Percentiles rank a stretch among this genome's conserved stretches.
These are phyloP conservation scores for Elsinoe batatas DNA, from an alignment of 2,329 filamentous ascomycete genomes.

Conservation along the genomic window DNA sequence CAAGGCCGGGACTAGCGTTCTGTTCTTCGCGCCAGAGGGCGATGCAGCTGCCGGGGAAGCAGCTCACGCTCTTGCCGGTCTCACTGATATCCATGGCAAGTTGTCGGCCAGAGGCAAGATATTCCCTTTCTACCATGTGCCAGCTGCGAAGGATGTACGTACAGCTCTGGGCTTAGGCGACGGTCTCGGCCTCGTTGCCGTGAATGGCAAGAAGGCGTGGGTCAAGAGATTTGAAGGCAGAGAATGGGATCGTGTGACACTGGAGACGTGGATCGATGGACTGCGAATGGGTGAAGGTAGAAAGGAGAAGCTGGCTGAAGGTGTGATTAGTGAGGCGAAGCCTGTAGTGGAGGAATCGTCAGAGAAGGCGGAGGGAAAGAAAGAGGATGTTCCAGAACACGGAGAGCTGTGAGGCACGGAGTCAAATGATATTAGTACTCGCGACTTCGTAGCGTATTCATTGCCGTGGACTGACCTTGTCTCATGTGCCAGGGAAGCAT, in stretches of 20 bases:
- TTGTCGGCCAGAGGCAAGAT: slow-evolving; percentile 57
- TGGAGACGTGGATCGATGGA: slow-evolving; percentile 84
- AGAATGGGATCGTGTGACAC: slow-evolving; percentile 43
- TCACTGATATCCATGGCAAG: slow-evolving; percentile 69
- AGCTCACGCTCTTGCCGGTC: slow-evolving; percentile 41
- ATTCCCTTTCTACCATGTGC: slow-evolving; percentile 71
- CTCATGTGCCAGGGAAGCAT: neutral
- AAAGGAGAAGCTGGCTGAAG: slow-evolving; percentile 59
- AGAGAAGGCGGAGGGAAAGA: slow-evolving; percentile 11
- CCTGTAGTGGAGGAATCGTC: slow-evolving; percentile 20
- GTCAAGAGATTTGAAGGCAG: slow-evolving; percentile 59
- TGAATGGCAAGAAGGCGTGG: slow-evolving; percentile 82
- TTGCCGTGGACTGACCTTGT: neutral
- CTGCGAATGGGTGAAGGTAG: slow-evolving; percentile 79
- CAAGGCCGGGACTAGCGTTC: slow-evolving; percentile 72
- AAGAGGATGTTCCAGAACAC: slow-evolving; percentile 20
- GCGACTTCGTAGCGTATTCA: neutral
- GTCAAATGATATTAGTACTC: neutral
- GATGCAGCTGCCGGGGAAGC: slow-evolving; percentile 31
- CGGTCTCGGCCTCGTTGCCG: slow-evolving; percentile 62
- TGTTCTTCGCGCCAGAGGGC: slow-evolving; percentile 57
- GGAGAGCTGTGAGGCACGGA: slow-evolving; percentile 22
- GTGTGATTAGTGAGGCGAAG: slow-evolving; percentile 24
- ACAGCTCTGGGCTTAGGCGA: slow-evolving; percentile 52
- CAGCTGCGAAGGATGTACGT: slow-evolving; percentile 40